Percentiles rank a stretch among this genome's conserved stretches.
These are phyloP conservation scores for Arthrobotrys megalospora DNA, from an alignment of 2,329 filamentous ascomycete genomes.

Conservation along the genomic window DNA sequence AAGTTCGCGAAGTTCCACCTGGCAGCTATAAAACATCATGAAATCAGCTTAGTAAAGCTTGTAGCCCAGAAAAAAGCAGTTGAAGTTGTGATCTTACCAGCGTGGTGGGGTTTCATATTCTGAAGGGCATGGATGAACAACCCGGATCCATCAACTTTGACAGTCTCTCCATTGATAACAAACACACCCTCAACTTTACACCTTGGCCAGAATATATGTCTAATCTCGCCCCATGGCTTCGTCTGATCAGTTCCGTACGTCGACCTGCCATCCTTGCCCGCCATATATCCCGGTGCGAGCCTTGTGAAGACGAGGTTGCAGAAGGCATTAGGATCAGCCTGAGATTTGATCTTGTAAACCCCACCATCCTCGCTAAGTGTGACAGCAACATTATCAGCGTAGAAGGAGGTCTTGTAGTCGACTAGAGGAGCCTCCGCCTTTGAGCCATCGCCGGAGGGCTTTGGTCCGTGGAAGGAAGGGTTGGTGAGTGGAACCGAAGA, in stretches of 20 bases:
- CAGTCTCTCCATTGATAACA: constrained; percentile 82
- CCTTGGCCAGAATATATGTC: constrained; percentile 94
- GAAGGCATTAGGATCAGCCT: constrained; percentile 82
- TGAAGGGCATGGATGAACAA: constrained; percentile 89
- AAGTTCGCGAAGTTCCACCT: constrained; percentile 96
- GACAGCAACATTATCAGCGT: constrained; percentile 85
- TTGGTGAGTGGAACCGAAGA: constrained; percentile 84
- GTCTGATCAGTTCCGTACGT: constrained; percentile 87
- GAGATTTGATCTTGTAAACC: constrained; percentile 89
- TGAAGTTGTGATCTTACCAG: constrained; percentile 71
- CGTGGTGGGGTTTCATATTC: constrained; percentile 99
- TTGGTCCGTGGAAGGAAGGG: constrained; percentile 86
- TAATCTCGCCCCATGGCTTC: constrained; percentile 92
- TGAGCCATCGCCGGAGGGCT: constrained; percentile 86
- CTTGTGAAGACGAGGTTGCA: constrained; percentile 88
- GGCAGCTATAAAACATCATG: constrained; percentile 72
- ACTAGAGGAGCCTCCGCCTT: constrained; percentile 85
- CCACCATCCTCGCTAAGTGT: constrained; percentile 88
- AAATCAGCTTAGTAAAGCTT: neutral
- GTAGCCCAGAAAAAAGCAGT: neutral
- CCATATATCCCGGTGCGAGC: constrained; percentile 83
- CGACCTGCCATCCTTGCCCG: constrained; percentile 85
- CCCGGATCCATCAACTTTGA: constrained; percentile 85
- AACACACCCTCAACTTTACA: constrained; percentile 79
- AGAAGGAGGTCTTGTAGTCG: constrained; percentile 86